These are phyloP conservation scores for Cystofilobasidium bisporidii DNA, from an alignment of 768 basidiomycete genomes.

Conservation along the genomic window DNA sequence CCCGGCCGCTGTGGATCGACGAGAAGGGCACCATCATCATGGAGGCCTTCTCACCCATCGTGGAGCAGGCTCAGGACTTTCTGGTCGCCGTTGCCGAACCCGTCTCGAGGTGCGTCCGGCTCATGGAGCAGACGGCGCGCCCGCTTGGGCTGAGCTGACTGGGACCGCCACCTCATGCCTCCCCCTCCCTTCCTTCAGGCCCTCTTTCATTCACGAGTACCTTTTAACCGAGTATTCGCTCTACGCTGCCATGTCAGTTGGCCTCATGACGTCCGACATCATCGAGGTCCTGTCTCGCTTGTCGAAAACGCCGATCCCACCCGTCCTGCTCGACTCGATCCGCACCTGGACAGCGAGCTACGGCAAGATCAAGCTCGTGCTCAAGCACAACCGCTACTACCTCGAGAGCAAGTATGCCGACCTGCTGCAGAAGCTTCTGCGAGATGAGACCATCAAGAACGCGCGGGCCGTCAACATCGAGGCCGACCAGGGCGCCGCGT, in stretches of 20 bases:
- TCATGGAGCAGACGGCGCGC: no score
- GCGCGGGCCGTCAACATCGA: constrained; percentile 56
- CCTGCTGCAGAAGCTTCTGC: constrained; percentile 73
- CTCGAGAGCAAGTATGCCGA: constrained; percentile 95
- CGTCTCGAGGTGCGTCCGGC: constrained; percentile 79
- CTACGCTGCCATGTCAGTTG: constrained; percentile 97
- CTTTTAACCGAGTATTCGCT: constrained; percentile 95
- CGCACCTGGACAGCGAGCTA: constrained; percentile 89
- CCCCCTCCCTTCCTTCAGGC: no score
- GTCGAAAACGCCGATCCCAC: constrained; percentile 63
- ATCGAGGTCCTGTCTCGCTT: constrained; percentile 65
- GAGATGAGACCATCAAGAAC: constrained; percentile 74
- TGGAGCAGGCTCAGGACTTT: constrained; percentile 97
- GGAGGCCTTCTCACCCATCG: constrained; percentile 94
- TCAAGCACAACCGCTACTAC: constrained; percentile 96
- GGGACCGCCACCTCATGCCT: no score
- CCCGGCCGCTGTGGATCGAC: constrained; percentile 85
- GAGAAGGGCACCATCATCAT: constrained; percentile 61
- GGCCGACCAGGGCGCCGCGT: constrained; percentile 53
- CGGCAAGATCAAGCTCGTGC: constrained; percentile 94
- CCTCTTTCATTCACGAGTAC: constrained; percentile 97
- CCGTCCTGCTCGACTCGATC: constrained; percentile 73
- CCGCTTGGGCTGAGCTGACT: no score
- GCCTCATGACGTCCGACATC: constrained; percentile 93
- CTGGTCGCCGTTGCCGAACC: constrained; percentile 96